Conservation (phyloP, 2,329 filamentous ascomycete genomes). For the Arthroderma sp. region DNA sequence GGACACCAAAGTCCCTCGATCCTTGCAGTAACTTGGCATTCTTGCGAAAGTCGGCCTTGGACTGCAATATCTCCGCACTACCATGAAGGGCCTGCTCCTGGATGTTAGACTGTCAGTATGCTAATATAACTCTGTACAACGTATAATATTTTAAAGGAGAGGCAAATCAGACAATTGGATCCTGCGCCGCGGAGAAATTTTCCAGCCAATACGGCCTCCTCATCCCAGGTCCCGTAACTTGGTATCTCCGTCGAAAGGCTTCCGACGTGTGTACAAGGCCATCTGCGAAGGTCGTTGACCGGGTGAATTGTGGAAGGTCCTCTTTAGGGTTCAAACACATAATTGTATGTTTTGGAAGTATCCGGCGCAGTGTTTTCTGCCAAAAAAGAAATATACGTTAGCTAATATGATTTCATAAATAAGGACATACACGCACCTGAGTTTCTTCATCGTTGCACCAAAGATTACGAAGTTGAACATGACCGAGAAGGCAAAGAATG, state of each 20-base stretch:
- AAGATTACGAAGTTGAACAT: slow-evolving; percentile 63
- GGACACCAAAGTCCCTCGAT: slow-evolving; percentile 78
- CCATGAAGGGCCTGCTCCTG: slow-evolving; percentile 20
- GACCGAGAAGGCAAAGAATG: slow-evolving; percentile 66
- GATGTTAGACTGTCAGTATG: slow-evolving; percentile 5
- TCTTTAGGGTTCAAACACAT: slow-evolving; percentile 57
- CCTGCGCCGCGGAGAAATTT: slow-evolving; percentile 46
- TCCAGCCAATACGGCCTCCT: slow-evolving; percentile 65
- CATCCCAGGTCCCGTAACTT: slow-evolving; percentile 58
- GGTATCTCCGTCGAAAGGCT: slow-evolving; percentile 58
- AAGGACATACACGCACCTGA: slow-evolving; percentile 38
- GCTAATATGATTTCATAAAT: background rate
- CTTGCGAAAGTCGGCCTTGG: slow-evolving; percentile 59
- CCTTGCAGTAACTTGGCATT: slow-evolving; percentile 60
- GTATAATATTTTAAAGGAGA: background rate
- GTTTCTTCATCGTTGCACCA: slow-evolving; percentile 74
- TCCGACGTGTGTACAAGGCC: slow-evolving; percentile 59
- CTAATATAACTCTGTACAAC: background rate
- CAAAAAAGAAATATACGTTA: background rate
- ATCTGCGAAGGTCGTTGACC: slow-evolving; percentile 63
- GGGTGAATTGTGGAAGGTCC: slow-evolving; percentile 59
- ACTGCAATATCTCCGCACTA: slow-evolving; percentile 55
- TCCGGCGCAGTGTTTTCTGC: slow-evolving; percentile 42
- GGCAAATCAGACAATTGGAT: slow-evolving; percentile 34
- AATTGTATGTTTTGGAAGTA: slow-evolving; percentile 55